A percentile compares a stretch with the other conserved stretches of the same genome.
These are phyloP conservation scores for Evansstolkia leycettana DNA, from an alignment of 495 filamentous ascomycete species.

Conservation along the genomic window DNA sequence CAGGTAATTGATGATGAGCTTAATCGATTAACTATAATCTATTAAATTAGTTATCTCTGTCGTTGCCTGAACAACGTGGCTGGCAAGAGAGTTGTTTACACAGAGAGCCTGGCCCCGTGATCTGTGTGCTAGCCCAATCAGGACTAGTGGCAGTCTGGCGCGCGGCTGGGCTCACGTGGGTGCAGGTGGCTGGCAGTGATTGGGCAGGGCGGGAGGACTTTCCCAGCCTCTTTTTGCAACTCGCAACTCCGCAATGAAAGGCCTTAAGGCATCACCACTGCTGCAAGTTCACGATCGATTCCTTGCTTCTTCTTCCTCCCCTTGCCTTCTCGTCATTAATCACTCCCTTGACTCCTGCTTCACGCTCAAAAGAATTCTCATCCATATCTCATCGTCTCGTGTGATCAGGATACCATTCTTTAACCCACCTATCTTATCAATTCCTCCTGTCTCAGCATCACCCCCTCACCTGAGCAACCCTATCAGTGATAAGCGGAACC, in stretches of 20 bases:
- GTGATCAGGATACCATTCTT: neutral
- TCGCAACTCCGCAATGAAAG: constrained; percentile 25
- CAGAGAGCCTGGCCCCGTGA: constrained; percentile 21
- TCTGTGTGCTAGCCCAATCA: constrained; percentile 12
- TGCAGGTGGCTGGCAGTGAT: constrained; percentile 16
- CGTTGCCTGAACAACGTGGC: constrained; percentile 11
- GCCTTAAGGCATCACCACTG: constrained; percentile 21
- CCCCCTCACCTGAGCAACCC: constrained; percentile 1
- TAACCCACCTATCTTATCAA: neutral
- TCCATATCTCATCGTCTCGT: neutral
- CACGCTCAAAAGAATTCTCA: neutral
- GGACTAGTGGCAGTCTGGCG: constrained; percentile 6
- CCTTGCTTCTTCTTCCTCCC: constrained; percentile 16
- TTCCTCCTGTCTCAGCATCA: neutral
- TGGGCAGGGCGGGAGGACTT: constrained; percentile 15
- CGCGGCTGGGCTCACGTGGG: constrained; percentile 18
- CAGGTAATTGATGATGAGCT: no score
- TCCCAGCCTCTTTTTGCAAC: constrained; percentile 30
- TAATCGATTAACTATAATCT: no score
- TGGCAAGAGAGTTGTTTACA: no score
- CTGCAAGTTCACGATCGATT: constrained; percentile 10
- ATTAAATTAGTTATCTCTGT: no score
- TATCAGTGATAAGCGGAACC: constrained; percentile 16
- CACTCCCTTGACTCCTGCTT: constrained; percentile 1
- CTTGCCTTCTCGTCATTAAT: constrained; percentile 9